These are phyloP conservation scores for Ligustrum vulgare DNA, from an alignment of 257 asterid species.

Conservation along the genomic window DNA sequence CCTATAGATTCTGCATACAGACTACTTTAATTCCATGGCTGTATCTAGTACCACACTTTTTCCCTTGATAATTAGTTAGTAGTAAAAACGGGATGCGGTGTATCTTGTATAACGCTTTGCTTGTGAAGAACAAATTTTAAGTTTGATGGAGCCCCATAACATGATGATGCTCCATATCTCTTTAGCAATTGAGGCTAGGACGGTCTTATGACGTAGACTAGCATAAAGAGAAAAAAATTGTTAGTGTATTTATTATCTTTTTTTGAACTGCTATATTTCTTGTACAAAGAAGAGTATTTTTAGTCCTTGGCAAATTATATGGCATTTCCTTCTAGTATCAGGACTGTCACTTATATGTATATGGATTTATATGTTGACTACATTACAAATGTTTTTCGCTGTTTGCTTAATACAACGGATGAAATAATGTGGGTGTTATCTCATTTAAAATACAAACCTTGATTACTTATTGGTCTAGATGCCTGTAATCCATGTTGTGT, in stretches of 20 bases:
- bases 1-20: constrained; percentile 11
- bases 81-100: constrained; percentile 21
- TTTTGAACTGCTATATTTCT: neutral
- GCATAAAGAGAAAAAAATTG: constrained; percentile 19
- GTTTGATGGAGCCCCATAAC: neutral
- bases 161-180: neutral
- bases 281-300: neutral
- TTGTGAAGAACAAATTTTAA: constrained; percentile 1
- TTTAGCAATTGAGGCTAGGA: constrained; percentile 1
- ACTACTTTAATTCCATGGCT: constrained; percentile 10
- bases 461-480: constrained; percentile 12
- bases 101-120: constrained; percentile 12
- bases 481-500: constrained; percentile 8
- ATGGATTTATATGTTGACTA: neutral
- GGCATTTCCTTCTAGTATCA: neutral
- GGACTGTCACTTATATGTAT: neutral
- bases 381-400: constrained; percentile 11
- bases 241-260: neutral
- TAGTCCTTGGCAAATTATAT: constrained; percentile 1
- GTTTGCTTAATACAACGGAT: constrained; percentile 11
- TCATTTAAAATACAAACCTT: constrained; percentile 9
- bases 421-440: constrained; percentile 14
- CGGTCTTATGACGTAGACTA: neutral
- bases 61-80: constrained; percentile 11
- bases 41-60: neutral